Base-by-base conservation (phyloP, 1,139 yeast genomes). In the Wickerhamomyces sp. region DNA sequence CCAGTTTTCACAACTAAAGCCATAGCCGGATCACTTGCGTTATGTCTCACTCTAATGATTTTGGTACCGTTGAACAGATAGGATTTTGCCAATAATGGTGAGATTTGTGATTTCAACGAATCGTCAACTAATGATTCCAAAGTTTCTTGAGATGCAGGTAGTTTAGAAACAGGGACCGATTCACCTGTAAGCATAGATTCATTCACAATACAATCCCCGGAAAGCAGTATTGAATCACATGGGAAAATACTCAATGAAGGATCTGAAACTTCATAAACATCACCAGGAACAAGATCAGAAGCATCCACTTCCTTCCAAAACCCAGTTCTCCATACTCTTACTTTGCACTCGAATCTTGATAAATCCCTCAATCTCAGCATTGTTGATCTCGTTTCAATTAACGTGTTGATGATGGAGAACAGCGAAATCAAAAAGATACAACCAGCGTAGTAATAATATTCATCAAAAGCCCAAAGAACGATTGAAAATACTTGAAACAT, bases 171-270 rank as follows among this genome's bases (percentile, higher is more conserved):
- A 0, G 99, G 98, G 2, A 91, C 97, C 39, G 96, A 87, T 57
- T 91, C 99, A 26, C 99, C 99, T 0, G 97, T 91, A 22, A 89
- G 70, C 95, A 89, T 89, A 10, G 95, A 84, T 56, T 89, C 97
- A 58, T 91, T 91, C 14, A 89, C 83, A 38, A 91, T 87, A 58
- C 95, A 86, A 55, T 88, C 97, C 35, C 98, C 98, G 30, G 89
- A 78, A 18, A 89, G 62, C 32, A 91, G 65, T 14, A 93, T 61
- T 1, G 95, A 84, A 60, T 93, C 98, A 56, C 96, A 88, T 0
- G 99, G 98, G 35, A 89, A 68, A 1, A 72, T 52, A 4, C 65
- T 51, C 40, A 91, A 64, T 1, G 84, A 74, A 0, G 97, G 95
- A 52, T 89, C 97, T 2, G 87, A 78, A 23, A 93, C 76, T 60